Evolutionary conservation across 108 stramenopile genomes (phyloP).

Genomic region (Nitzschia palea): DNA sequence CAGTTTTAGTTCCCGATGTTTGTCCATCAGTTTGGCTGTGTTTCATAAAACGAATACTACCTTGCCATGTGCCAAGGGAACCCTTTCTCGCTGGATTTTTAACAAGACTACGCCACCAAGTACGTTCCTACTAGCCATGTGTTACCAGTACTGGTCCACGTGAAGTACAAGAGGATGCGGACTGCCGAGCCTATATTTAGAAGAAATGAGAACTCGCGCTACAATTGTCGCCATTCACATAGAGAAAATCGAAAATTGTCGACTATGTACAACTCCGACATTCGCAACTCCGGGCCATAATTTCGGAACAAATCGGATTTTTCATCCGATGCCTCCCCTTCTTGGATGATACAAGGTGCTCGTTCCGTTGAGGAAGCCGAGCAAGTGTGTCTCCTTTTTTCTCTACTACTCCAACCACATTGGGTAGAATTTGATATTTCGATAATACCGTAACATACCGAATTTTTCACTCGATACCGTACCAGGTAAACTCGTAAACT

Average conservation of each 20-base stretch:
- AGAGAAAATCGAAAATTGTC: neutral
- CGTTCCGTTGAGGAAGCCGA: neutral
- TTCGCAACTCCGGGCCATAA: neutral
- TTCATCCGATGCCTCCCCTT: no score
- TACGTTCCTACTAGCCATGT: neutral
- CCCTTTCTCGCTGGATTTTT: neutral
- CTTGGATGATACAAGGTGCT: neutral
- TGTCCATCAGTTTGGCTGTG: neutral
- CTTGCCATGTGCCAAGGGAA: neutral
- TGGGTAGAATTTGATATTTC: neutral
- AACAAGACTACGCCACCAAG: no score
- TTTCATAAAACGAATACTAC: neutral
- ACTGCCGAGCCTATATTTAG: neutral
- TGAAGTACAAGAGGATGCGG: neutral
- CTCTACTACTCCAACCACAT: neutral
- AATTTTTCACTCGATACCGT: no score
- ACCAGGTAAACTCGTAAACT: no score
- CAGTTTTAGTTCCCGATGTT: no score
- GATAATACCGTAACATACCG: neutral
- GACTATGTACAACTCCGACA: neutral
- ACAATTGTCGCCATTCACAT: no score
- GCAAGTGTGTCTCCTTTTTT: neutral
- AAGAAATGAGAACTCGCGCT: neutral
- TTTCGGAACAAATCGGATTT: neutral
- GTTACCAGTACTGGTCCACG: neutral